phyloP scores from a whole-genome alignment of 1,284 basidiomycete species.

The Malassezia brasiliensis region DNA sequence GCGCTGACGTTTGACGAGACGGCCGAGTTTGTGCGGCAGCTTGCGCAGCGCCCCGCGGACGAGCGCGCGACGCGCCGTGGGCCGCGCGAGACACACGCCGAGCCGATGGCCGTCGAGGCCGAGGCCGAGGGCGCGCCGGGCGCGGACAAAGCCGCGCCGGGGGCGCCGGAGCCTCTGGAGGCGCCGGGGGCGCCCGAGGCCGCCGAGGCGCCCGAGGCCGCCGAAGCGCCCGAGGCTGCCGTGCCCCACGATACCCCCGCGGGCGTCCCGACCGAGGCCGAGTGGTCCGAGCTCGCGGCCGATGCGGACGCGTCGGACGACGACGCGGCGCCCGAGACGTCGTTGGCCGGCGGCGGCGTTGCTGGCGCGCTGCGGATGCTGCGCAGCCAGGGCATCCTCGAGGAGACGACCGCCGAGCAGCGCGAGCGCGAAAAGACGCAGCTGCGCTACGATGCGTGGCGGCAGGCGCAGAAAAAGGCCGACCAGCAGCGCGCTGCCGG shows the following conservation, averaged over 20 bases:
- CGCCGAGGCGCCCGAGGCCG: constrained; percentile 19
- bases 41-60: constrained; percentile 53
- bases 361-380: constrained; percentile 78
- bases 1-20: constrained; percentile 85
- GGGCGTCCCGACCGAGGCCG: neutral
- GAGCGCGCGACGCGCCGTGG: constrained; percentile 48
- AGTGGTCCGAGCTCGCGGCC: neutral
- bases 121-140: constrained; percentile 49
- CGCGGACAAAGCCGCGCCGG: neutral
- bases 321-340: constrained; percentile 30
- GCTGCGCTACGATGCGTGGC: constrained; percentile 76
- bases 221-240: no score
- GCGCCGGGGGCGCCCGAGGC: constrained; percentile 17
- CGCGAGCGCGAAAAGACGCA: constrained; percentile 71
- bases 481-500: constrained; percentile 72
- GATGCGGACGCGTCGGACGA: constrained; percentile 3
- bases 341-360: constrained; percentile 54
- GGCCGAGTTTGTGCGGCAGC: constrained; percentile 86
- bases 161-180: neutral
- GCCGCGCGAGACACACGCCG: neutral
- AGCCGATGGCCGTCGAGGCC: neutral
- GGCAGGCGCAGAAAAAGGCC: constrained; percentile 69
- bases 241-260: neutral
- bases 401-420: constrained; percentile 59
- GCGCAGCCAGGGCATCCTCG: constrained; percentile 79